Conservation (phyloP, 768 basidiomycete genomes). For the Amanita phalloides region DNA sequence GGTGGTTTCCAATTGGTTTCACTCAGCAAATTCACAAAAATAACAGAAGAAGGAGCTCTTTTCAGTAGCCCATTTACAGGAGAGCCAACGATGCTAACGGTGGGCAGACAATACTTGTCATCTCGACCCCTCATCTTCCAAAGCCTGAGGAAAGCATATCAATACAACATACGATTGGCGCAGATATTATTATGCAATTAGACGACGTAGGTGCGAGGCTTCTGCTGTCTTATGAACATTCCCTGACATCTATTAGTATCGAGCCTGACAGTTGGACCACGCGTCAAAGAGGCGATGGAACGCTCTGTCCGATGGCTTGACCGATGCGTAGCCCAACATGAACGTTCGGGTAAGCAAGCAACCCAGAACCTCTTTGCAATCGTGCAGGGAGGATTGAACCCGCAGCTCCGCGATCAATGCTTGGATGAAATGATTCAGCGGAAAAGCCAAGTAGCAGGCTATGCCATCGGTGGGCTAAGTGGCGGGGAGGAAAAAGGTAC, state of each 20-base stretch:
- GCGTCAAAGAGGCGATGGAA: constrained; percentile 83
- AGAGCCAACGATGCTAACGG: constrained; percentile 81
- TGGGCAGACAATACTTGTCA: constrained; percentile 20
- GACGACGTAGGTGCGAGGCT: constrained; percentile 66
- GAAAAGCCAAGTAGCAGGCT: constrained; percentile 71
- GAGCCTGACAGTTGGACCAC: constrained; percentile 68
- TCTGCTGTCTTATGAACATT: neutral
- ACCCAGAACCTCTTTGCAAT: constrained; percentile 87
- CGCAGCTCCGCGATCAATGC: constrained; percentile 60
- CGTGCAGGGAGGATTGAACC: constrained; percentile 79
- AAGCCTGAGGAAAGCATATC: constrained; percentile 89
- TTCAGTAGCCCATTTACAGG: constrained; percentile 82
- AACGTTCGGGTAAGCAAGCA: constrained; percentile 49
- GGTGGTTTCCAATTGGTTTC: constrained; percentile 88
- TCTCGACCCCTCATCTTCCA: constrained; percentile 1
- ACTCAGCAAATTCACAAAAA: constrained; percentile 70
- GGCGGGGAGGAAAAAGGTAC: constrained; percentile 88
- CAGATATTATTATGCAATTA: constrained; percentile 92
- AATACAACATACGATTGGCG: constrained; percentile 84
- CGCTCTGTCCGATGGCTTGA: constrained; percentile 87
- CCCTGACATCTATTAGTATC: constrained; percentile 37
- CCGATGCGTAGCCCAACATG: constrained; percentile 71
- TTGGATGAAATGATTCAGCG: constrained; percentile 75
- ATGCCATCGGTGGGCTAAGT: constrained; percentile 84
- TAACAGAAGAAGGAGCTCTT: constrained; percentile 83